Evolutionary conservation across 2,329 filamentous ascomycete species (phyloP).

Genomic region (Diaporthe helianthi): DNA sequence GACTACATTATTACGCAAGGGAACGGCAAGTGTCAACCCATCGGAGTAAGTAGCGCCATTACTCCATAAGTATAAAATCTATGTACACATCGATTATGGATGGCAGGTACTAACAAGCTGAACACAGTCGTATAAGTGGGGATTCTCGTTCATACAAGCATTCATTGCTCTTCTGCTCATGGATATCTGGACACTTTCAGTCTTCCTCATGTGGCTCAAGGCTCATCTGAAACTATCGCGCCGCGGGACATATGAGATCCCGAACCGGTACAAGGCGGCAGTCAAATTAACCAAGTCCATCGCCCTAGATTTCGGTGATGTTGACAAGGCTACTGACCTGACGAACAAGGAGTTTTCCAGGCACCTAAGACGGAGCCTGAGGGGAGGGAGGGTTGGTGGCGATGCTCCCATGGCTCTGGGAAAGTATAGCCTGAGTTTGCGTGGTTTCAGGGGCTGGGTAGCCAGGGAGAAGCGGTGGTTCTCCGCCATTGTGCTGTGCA

Average conservation of each 20-base stretch:
- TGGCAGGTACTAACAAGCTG: background rate
- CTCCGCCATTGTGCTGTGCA: background rate
- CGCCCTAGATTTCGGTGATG: background rate
- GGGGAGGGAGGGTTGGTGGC: background rate
- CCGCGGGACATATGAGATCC: background rate
- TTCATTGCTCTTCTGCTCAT: background rate
- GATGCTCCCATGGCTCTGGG: background rate
- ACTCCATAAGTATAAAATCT: too few relatives aligned
- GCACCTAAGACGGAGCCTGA: background rate
- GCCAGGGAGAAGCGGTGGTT: background rate
- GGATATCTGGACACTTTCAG: background rate
- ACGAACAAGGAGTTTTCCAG: constrained; percentile 1
- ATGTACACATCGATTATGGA: too few relatives aligned
- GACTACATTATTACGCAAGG: background rate
- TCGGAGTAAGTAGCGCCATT: background rate
- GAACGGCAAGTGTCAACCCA: background rate
- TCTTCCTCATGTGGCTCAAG: background rate
- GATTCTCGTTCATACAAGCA: background rate
- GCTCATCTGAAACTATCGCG: background rate
- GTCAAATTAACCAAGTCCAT: background rate
- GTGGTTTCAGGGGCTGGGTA: background rate
- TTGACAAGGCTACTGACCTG: background rate
- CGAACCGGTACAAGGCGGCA: constrained; percentile 6
- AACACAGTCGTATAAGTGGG: constrained; percentile 7
- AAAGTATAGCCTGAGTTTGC: background rate